phyloP scores from a whole-genome alignment of 805 yeast species.

The Sungouiozyma intestinalis region DNA sequence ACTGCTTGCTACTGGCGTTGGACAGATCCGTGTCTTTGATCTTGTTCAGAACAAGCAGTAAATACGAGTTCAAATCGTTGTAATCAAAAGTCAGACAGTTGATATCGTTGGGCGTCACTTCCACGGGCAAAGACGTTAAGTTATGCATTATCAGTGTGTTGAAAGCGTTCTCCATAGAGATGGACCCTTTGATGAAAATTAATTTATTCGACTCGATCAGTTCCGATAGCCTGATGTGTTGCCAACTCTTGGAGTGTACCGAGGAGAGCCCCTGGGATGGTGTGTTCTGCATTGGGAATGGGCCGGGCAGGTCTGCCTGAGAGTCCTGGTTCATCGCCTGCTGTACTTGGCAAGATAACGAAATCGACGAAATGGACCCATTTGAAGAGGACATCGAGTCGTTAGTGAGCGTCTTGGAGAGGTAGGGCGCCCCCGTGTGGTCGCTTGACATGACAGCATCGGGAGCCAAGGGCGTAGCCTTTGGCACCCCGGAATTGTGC shows the following conservation, averaged over 20 bases:
- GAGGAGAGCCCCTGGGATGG: slow-evolving; percentile 23
- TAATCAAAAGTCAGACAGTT: slow-evolving; percentile 81
- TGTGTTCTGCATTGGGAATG: slow-evolving; percentile 2
- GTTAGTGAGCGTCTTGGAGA: slow-evolving; percentile 4
- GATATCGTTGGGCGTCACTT: slow-evolving; percentile 35
- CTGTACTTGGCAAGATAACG: slow-evolving; percentile 1
- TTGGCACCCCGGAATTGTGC: neutral
- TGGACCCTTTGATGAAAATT: slow-evolving; percentile 50
- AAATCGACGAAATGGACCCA: slow-evolving; percentile 7
- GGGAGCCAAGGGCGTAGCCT: neutral
- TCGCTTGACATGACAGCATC: neutral
- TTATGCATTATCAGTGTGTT: slow-evolving; percentile 60
- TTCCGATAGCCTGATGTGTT: slow-evolving; percentile 56
- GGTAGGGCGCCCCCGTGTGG: neutral
- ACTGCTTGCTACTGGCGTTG: slow-evolving; percentile 11
- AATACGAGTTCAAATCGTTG: slow-evolving; percentile 77
- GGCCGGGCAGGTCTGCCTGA: neutral
- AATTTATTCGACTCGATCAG: slow-evolving; percentile 69
- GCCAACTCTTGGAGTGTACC: slow-evolving; percentile 44
- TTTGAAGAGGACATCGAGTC: slow-evolving; percentile 6
- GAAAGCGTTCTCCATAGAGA: slow-evolving; percentile 80
- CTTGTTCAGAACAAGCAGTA: slow-evolving; percentile 73
- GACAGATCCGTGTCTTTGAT: slow-evolving; percentile 23
- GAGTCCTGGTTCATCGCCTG: neutral
- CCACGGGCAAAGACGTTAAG: slow-evolving; percentile 77